These are phyloP conservation scores for Rhodocollybia butyracea DNA, from an alignment of 768 basidiomycete genomes.

Conservation along the genomic window DNA sequence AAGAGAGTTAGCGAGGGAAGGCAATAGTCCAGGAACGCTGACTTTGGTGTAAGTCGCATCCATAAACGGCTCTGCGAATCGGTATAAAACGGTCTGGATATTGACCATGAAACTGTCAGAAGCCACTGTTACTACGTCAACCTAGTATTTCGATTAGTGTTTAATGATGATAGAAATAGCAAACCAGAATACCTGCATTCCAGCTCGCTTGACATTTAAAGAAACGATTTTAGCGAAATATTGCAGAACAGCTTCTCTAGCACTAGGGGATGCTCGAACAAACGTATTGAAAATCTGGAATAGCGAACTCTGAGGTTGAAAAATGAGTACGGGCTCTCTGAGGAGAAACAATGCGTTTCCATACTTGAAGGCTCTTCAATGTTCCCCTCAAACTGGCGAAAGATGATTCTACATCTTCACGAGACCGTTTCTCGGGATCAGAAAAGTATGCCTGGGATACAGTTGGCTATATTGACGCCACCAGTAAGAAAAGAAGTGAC, in stretches of 20 bases:
- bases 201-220: constrained; percentile 81
- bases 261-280: constrained; percentile 76
- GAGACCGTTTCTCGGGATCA: constrained; percentile 72
- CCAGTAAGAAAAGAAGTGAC: constrained; percentile 9
- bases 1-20: neutral
- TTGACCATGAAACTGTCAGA: constrained; percentile 94
- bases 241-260: constrained; percentile 77
- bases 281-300: constrained; percentile 88
- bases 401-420: constrained; percentile 76
- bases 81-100: constrained; percentile 74
- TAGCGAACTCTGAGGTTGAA: constrained; percentile 38
- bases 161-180: neutral
- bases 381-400: constrained; percentile 85
- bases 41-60: constrained; percentile 90
- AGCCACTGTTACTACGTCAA: constrained; percentile 82
- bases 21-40: neutral
- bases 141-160: constrained; percentile 26
- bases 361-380: constrained; percentile 80
- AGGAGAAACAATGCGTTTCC: neutral
- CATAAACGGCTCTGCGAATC: constrained; percentile 93
- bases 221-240: constrained; percentile 76
- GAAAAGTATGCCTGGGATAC: constrained; percentile 83
- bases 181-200: constrained; percentile 66
- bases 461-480: constrained; percentile 48
- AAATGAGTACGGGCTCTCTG: constrained; percentile 2